Percentiles rank a stretch among this genome's conserved stretches.
Evolutionary conservation across 2,329 filamentous ascomycete genomes (phyloP).

Genomic region (Hypomyces perniciosus): DNA sequence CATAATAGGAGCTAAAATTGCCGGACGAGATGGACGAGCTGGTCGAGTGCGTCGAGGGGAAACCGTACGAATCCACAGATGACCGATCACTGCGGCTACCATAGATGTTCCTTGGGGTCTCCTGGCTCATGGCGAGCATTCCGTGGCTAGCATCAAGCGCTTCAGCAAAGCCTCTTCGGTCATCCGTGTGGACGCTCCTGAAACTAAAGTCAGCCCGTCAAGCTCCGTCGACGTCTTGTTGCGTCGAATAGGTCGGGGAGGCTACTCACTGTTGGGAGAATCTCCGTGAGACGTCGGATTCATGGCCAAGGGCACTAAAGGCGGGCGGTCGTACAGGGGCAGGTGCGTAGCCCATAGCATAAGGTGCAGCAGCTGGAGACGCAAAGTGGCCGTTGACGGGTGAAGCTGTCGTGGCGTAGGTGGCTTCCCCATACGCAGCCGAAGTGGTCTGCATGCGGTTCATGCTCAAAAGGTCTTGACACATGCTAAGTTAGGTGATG

Average conservation of each 20-base stretch:
- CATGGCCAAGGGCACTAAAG: slow-evolving; percentile 45
- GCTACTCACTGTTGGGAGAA: slow-evolving; percentile 78
- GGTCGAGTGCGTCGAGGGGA: slow-evolving; percentile 75
- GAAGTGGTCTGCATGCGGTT: slow-evolving; percentile 57
- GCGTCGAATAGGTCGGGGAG: background rate
- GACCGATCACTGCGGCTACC: slow-evolving; percentile 61
- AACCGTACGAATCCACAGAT: slow-evolving; percentile 83
- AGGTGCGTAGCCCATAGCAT: slow-evolving; percentile 68
- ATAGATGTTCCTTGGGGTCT: slow-evolving; percentile 87
- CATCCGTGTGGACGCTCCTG: slow-evolving; percentile 38
- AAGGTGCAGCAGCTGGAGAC: slow-evolving; percentile 62
- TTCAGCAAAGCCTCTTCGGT: slow-evolving; percentile 72
- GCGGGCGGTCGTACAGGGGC: slow-evolving; percentile 53
- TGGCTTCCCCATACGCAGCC: slow-evolving; percentile 64
- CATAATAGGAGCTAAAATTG: slow-evolving; percentile 78
- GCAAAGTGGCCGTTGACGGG: slow-evolving; percentile 61
- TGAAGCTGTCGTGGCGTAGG: slow-evolving; percentile 62
- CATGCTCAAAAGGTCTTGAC: slow-evolving; percentile 68
- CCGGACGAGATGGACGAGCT: slow-evolving; percentile 86
- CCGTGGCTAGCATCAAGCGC: slow-evolving; percentile 88
- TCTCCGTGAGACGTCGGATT: slow-evolving; percentile 55
- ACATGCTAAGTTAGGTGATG: slow-evolving; percentile 55
- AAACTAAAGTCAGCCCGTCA: background rate
- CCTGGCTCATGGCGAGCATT: slow-evolving; percentile 94
- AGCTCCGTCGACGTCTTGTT: background rate